These are phyloP conservation scores for Ustilago loliicola DNA, from an alignment of 1,284 basidiomycete genomes.

Conservation along the genomic window DNA sequence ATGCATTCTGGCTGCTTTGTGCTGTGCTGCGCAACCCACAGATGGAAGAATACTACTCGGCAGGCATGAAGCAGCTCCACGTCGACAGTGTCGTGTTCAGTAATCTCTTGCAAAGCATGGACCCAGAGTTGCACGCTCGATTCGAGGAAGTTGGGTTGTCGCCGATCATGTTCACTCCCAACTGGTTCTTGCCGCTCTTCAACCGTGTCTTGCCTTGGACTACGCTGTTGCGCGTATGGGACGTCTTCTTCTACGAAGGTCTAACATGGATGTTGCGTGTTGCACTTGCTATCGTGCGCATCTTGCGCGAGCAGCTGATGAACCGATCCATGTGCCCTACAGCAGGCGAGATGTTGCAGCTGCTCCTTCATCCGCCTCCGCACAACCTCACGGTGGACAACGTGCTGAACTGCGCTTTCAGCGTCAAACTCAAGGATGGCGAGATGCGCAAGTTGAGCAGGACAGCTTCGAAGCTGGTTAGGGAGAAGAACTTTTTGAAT, in stretches of 20 bases:
- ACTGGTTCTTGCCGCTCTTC: constrained; percentile 75
- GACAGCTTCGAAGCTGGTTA: constrained; percentile 61
- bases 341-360: constrained; percentile 75
- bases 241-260: constrained; percentile 82
- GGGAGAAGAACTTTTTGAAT: constrained; percentile 49
- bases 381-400: constrained; percentile 70
- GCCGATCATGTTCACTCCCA: constrained; percentile 65
- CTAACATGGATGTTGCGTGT: constrained; percentile 84
- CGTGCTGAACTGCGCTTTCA: constrained; percentile 77
- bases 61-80: constrained; percentile 80
- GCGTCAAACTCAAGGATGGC: constrained; percentile 84
- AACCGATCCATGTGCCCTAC: constrained; percentile 73
- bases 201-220: constrained; percentile 82
- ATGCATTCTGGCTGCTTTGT: constrained; percentile 83
- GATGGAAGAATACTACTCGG: constrained; percentile 77
- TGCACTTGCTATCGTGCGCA: constrained; percentile 80
- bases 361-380: constrained; percentile 74
- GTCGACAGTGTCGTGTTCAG: constrained; percentile 84
- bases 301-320: constrained; percentile 75
- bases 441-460: constrained; percentile 79
- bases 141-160: constrained; percentile 61
- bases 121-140: constrained; percentile 72
- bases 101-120: constrained; percentile 79
- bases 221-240: constrained; percentile 84
- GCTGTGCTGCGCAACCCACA: constrained; percentile 80